Evolutionary conservation across 257 asterid genomes (phyloP).

Genomic region (Voacanga thouarsii): DNA sequence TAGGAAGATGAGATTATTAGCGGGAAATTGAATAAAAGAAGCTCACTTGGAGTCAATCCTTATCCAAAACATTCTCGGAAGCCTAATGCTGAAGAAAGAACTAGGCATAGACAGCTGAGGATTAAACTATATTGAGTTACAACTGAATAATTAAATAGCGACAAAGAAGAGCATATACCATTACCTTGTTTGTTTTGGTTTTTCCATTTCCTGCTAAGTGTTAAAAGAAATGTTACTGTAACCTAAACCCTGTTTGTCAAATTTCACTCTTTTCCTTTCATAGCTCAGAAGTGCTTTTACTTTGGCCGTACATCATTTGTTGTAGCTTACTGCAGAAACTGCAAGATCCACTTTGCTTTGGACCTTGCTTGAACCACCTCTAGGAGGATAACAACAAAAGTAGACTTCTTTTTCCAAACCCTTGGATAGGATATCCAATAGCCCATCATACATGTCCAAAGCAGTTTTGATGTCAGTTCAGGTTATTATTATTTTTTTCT

Average conservation of each 20-base stretch:
- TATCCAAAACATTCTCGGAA: too few relatives aligned
- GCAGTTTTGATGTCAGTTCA: too few relatives aligned
- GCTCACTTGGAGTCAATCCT: too few relatives aligned
- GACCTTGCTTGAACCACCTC: neutral
- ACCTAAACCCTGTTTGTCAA: neutral
- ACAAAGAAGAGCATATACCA: neutral
- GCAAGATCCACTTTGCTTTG: neutral
- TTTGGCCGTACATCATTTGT: neutral
- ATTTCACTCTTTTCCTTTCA: neutral
- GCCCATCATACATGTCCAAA: too few relatives aligned
- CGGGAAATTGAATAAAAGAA: too few relatives aligned
- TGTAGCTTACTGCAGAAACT: neutral
- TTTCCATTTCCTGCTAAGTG: neutral
- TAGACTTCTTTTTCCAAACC: neutral
- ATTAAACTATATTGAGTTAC: too few relatives aligned
- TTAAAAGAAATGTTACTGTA: neutral
- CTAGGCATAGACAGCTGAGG: too few relatives aligned
- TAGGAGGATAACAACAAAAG: neutral
- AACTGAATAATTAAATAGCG: neutral
- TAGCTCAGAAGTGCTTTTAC: neutral
- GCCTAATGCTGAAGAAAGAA: too few relatives aligned
- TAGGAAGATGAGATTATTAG: too few relatives aligned
- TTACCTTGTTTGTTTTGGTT: too few relatives aligned
- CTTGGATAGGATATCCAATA: too few relatives aligned
- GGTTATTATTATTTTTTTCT: too few relatives aligned